These are phyloP conservation scores for Echinosophora koreensis DNA, from an alignment of 306 rosid species.

Conservation along the genomic window DNA sequence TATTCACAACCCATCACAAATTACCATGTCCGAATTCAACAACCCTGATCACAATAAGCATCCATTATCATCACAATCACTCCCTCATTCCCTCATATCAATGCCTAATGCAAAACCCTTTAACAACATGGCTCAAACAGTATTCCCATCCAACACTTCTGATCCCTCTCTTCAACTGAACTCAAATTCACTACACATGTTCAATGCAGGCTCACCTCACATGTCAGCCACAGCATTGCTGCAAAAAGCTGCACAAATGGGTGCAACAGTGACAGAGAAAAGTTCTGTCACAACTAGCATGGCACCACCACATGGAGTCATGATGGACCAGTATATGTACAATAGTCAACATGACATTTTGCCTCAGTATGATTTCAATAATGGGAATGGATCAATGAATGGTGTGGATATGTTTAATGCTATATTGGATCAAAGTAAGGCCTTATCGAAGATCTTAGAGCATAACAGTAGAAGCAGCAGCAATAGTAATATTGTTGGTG, in stretches of 20 bases:
- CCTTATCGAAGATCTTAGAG: slow-evolving; percentile 62
- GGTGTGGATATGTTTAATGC: slow-evolving; percentile 65
- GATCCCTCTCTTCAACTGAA: slow-evolving; percentile 51
- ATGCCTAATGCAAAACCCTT: slow-evolving; percentile 43
- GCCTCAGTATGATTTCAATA: slow-evolving; percentile 38
- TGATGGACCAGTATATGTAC: slow-evolving; percentile 56
- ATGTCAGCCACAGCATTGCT: slow-evolving; percentile 84
- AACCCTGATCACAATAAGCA: slow-evolving; percentile 46
- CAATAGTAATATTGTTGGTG: slow-evolving; percentile 28
- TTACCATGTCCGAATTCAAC: slow-evolving; percentile 38
- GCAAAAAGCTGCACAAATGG: slow-evolving; percentile 92
- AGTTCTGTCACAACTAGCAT: slow-evolving; percentile 46
- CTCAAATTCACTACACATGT: slow-evolving; percentile 41
- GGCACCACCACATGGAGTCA: slow-evolving; percentile 64
- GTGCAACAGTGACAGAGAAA: slow-evolving; percentile 56
- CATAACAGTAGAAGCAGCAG: slow-evolving; percentile 42
- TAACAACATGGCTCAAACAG: slow-evolving; percentile 30
- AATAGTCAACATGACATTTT: slow-evolving; percentile 45
- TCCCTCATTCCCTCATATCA: slow-evolving; percentile 52
- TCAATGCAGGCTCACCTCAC: slow-evolving; percentile 45
- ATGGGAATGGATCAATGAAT: slow-evolving; percentile 43
- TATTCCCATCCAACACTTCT: slow-evolving; percentile 42
- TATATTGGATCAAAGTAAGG: slow-evolving; percentile 62
- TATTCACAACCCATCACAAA: slow-evolving; percentile 33
- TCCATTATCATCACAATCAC: slow-evolving; percentile 44